A percentile compares a stretch with the other conserved stretches of the same genome.
Evolutionary conservation across 306 rosid genomes (phyloP).

Genomic region (Ormosia emarginata): DNA sequence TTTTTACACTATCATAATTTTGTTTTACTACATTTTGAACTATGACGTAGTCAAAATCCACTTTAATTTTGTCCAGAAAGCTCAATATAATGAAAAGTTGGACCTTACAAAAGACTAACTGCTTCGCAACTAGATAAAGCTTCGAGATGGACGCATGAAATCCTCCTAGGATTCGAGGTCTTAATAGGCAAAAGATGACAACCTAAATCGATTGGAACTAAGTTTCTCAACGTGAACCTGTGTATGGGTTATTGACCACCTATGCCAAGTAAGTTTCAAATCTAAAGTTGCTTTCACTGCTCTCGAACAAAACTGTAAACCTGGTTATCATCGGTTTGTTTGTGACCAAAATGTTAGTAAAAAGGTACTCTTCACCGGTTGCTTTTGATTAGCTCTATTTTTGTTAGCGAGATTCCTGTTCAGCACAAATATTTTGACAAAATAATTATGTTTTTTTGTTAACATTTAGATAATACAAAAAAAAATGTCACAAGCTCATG

Average conservation of each 20-base stretch:
- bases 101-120: not conserved
- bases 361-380: not conserved
- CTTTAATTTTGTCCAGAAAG: not conserved
- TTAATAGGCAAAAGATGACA: conserved; percentile 15
- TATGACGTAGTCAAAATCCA: not conserved
- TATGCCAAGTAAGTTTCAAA: not conserved
- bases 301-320: conserved; percentile 34
- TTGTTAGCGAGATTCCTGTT: not conserved
- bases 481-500: not conserved
- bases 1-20: not conserved
- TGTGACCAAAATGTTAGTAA: not conserved
- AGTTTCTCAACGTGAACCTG: conserved; percentile 10
- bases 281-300: conserved; percentile 25
- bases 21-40: too few relatives aligned
- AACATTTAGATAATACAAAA: not conserved
- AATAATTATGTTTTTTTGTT: not conserved
- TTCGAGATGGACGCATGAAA: conserved; percentile 16
- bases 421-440: not conserved
- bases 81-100: not conserved
- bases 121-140: not conserved
- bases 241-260: not conserved
- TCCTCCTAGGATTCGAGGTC: conserved; percentile 8
- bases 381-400: not conserved
- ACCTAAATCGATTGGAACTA: conserved; percentile 35
- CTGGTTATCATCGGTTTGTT: conserved; percentile 49